Conservation (phyloP, 164 flowering plant species). For the Magnolia kwangsiensis region DNA sequence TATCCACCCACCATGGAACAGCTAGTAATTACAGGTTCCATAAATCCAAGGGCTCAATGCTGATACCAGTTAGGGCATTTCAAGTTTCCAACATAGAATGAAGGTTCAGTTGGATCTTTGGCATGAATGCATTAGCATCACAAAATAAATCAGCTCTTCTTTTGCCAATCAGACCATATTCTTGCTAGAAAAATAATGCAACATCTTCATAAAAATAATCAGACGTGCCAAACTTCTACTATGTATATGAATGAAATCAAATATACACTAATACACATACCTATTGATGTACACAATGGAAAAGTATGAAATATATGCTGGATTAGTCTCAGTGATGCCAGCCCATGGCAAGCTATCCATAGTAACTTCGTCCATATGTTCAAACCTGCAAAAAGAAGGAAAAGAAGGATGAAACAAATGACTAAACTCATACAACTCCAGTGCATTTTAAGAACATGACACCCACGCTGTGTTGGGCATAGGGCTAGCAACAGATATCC, state of each 20-base stretch:
- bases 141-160: not conserved
- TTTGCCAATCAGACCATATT: not conserved
- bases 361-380: constrained; percentile 33
- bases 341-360: constrained; percentile 71
- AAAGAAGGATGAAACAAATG: not conserved
- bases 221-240: too few species aligned
- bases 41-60: too few species aligned
- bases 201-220: too few species aligned
- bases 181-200: too few species aligned
- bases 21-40: too few species aligned
- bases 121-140: not conserved
- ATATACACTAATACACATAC: constrained; percentile 27
- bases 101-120: too few species aligned
- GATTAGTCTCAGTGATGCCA: constrained; percentile 57
- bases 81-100: too few species aligned
- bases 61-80: too few species aligned
- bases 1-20: not conserved
- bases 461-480: not conserved
- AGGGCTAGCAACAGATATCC: not conserved
- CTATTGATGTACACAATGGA: constrained; percentile 89
- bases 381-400: constrained; percentile 37
- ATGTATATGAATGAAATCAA: too few species aligned
- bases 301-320: constrained; percentile 66
- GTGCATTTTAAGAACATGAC: not conserved
- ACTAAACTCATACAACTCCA: not conserved